Conservation (phyloP, 257 asterid genomes). For the Cynanchum wilfordii region DNA sequence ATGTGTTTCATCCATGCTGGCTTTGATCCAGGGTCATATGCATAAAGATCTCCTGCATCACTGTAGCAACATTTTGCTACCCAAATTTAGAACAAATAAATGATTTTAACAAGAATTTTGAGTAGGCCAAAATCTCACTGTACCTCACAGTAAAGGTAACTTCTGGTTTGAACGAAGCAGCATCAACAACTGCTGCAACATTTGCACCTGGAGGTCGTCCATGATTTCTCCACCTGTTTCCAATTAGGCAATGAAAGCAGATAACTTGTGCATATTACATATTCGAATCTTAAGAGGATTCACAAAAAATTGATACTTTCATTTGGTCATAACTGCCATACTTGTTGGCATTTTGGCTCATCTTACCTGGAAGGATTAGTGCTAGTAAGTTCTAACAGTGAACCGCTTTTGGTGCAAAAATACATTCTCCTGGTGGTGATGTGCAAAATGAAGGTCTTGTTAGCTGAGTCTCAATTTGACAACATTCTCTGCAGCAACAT, state of each 20-base stretch:
- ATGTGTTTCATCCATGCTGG: slow-evolving; percentile 94
- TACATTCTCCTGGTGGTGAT: slow-evolving; percentile 53
- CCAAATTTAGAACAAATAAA: slow-evolving; percentile 1
- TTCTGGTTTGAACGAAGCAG: slow-evolving; percentile 38
- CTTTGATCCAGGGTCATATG: slow-evolving; percentile 55
- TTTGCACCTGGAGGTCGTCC: slow-evolving; percentile 81
- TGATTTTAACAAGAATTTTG: not conserved
- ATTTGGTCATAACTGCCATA: not conserved
- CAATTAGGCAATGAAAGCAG: not conserved
- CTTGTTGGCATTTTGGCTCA: not conserved
- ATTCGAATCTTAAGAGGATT: not conserved
- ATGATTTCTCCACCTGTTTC: slow-evolving; percentile 64
- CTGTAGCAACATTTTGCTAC: slow-evolving; percentile 31
- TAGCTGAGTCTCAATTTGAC: slow-evolving; percentile 17
- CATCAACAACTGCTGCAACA: slow-evolving; percentile 59
- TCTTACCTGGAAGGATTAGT: slow-evolving; percentile 64
- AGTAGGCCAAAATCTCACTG: slow-evolving; percentile 14
- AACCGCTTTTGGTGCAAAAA: slow-evolving; percentile 61
- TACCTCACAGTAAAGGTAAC: slow-evolving; percentile 62
- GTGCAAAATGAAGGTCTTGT: slow-evolving; percentile 28
- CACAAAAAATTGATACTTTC: not conserved
- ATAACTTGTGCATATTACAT: not conserved
- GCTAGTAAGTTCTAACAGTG: slow-evolving; percentile 48
- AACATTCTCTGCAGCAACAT: slow-evolving; percentile 12
- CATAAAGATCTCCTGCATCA: slow-evolving; percentile 83